Evolutionary conservation across 2,329 filamentous ascomycete species (phyloP).

Genomic region (Venturia effusa): DNA sequence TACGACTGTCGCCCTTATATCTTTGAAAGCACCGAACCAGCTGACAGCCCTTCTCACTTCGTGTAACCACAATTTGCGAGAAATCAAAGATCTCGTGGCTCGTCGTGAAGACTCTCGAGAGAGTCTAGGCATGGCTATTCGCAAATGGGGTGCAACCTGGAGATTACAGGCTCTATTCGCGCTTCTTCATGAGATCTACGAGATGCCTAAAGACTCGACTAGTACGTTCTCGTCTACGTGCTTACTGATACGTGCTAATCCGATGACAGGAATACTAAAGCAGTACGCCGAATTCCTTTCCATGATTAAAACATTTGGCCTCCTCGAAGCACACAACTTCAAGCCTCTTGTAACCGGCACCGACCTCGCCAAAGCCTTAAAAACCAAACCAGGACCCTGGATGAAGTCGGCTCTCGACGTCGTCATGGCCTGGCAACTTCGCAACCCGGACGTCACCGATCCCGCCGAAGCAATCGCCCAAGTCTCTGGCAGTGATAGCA

Average conservation of each 20-base stretch:
- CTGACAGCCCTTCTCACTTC: slow-evolving; percentile 56
- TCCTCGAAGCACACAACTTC: slow-evolving; percentile 39
- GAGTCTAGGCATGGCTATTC: slow-evolving; percentile 61
- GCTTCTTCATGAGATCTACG: slow-evolving; percentile 50
- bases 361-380: slow-evolving; percentile 56
- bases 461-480: slow-evolving; percentile 17
- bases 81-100: slow-evolving; percentile 44
- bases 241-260: background rate
- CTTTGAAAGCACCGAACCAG: slow-evolving; percentile 70
- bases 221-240: slow-evolving; percentile 26
- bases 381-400: slow-evolving; percentile 67
- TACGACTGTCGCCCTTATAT: slow-evolving; percentile 58
- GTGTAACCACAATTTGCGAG: slow-evolving; percentile 48
- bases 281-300: slow-evolving; percentile 44
- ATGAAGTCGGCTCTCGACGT: slow-evolving; percentile 68
- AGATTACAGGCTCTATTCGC: slow-evolving; percentile 58
- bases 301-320: slow-evolving; percentile 38
- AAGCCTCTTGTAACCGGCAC: slow-evolving; percentile 59
- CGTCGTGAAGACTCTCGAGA: slow-evolving; percentile 44
- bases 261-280: slow-evolving; percentile 31
- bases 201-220: slow-evolving; percentile 27
- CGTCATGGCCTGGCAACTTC: slow-evolving; percentile 79
- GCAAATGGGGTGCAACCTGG: slow-evolving; percentile 64
- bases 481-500: background rate
- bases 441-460: slow-evolving; percentile 59